Base-by-base conservation (phyloP, 148 eudicot species). In the Simmondsia chinensis region DNA sequence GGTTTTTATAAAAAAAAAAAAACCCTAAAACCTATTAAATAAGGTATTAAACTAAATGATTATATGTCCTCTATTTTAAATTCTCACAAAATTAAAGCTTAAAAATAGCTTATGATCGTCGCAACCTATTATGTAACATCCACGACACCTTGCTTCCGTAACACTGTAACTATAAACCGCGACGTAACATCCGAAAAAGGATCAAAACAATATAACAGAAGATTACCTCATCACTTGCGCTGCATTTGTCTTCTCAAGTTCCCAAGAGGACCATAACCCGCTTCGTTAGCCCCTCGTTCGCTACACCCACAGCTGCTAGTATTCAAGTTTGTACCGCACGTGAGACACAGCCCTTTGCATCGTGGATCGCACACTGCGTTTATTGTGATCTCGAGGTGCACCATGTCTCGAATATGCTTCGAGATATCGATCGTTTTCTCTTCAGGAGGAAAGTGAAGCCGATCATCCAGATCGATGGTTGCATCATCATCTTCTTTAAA, bases 361-460 rank as follows among this genome's bases (percentile, higher is more conserved):
- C 41, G 53, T 3, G 85, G 57, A 70, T 74, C 82, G 58, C 97
- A 85, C 5, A 85, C 16, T 4, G 83, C 65, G 40, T 60, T 65
- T 10, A 91, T 60, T 39, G 76, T 79, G 67, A 85, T 85, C 71
- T 91, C 94, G 1, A 91, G 33, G 52, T 91, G 97, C 63, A 91
- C 51, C 59, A 76, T 51, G 72, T 91, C 97, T 68, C 97, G 74
- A 15, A 85, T 61, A 12, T 69, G 77, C 73, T 91, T 91, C 15
- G 97, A 91, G 49, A 91, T 85, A 71, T 91, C 95, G 6, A 91
- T 72, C 42, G 54, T 56, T 54, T 73, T 85, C 22, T 68, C 62
- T 38, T 71, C 73, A 0, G 60, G 60, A 5, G 95, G 97, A 41
- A 91, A 91, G 64, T 82, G 63, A 16, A 91, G 56, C 51, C 73